These are phyloP conservation scores for Chaetomiaceae sp. DNA, from an alignment of 2,329 filamentous ascomycete species.

Conservation along the genomic window DNA sequence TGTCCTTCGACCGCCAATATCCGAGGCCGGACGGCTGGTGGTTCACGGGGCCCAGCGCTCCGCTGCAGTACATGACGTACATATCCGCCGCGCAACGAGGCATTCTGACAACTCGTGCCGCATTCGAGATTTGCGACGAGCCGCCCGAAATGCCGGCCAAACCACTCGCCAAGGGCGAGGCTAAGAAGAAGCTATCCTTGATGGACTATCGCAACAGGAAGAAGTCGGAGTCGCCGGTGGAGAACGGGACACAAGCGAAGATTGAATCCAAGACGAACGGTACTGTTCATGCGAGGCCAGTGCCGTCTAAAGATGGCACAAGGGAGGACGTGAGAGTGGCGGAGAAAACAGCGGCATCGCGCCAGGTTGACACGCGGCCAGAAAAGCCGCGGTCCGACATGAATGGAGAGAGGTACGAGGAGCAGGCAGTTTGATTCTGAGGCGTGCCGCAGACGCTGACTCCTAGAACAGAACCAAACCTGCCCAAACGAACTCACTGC, in stretches of 20 bases:
- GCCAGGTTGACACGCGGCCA: constrained; percentile 25
- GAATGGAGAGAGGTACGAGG: constrained; percentile 29
- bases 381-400: constrained; percentile 28
- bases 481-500: constrained; percentile 30
- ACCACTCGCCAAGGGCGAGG: constrained; percentile 35
- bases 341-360: constrained; percentile 19
- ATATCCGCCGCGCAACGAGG: constrained; percentile 53
- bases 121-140: constrained; percentile 53
- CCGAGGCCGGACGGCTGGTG: constrained; percentile 38
- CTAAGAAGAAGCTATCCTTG: constrained; percentile 51
- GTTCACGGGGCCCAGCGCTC: constrained; percentile 34
- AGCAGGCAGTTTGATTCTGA: not conserved
- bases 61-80: constrained; percentile 52
- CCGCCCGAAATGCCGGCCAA: constrained; percentile 32
- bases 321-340: constrained; percentile 19
- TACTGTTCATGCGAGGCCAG: constrained; percentile 12
- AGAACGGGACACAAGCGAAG: constrained; percentile 20
- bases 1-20: constrained; percentile 43
- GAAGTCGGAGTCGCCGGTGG: constrained; percentile 34
- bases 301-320: constrained; percentile 16
- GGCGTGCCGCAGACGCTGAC: constrained; percentile 15
- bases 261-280: constrained; percentile 20
- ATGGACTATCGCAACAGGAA: constrained; percentile 53
- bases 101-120: constrained; percentile 49
- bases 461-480: constrained; percentile 23